Percentiles rank a stretch among this genome's conserved stretches.
Conservation (phyloP, 768 basidiomycete species). For the Kwoniella europaea region DNA sequence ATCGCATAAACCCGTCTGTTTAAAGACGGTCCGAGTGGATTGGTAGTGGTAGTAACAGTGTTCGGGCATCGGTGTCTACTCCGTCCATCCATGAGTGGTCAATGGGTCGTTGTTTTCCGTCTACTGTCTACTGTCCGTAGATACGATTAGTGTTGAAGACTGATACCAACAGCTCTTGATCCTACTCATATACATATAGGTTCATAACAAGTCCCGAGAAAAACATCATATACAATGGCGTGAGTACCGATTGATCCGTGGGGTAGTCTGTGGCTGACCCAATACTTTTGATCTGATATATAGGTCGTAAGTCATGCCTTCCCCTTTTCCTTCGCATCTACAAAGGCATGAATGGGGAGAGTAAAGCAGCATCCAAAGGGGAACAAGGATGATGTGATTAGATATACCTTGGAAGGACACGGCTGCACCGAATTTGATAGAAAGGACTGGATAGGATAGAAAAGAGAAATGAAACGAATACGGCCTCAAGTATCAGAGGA, state of each 20-base stretch:
- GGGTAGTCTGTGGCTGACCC: no score
- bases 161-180: no score
- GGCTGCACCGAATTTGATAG: not conserved
- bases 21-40: not conserved
- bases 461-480: no score
- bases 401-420: not conserved
- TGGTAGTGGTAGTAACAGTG: no score
- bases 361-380: not conserved
- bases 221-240: slow-evolving; percentile 7
- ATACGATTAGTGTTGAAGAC: no score
- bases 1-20: slow-evolving; percentile 4
- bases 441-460: no score
- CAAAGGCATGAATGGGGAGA: not conserved
- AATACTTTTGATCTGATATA: not conserved
- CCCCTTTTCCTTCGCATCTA: not conserved
- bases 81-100: no score
- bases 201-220: not conserved
- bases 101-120: not conserved
- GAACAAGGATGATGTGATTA: not conserved
- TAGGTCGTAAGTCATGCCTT: slow-evolving; percentile 7
- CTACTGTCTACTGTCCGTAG: not conserved
- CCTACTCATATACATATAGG: not conserved
- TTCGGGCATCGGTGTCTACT: slow-evolving; percentile 8
- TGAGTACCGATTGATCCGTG: not conserved
- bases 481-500: no score